A percentile compares a stretch with the other conserved stretches of the same genome.
phyloP scores from a whole-genome alignment of 1,284 basidiomycete genomes.

The Fomitopsis schrenkii region DNA sequence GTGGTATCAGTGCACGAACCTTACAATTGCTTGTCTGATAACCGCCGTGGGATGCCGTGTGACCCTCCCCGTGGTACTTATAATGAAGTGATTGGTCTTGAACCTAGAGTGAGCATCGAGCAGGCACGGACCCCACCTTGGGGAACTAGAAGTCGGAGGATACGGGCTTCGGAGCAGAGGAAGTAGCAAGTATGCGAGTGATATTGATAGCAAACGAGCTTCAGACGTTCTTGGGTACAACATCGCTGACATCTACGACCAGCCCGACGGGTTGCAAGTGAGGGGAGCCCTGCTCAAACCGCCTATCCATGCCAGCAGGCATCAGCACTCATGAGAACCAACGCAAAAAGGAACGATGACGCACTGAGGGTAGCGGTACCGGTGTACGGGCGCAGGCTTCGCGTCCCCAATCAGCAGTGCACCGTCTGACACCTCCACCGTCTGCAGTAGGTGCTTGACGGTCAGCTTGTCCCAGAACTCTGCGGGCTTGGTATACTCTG shows the following conservation, averaged over 20 bases:
- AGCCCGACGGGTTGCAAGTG: slow-evolving; percentile 47
- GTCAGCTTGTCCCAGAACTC: slow-evolving; percentile 51
- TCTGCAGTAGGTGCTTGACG: slow-evolving; percentile 50
- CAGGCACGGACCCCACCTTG: not conserved
- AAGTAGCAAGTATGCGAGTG: not conserved
- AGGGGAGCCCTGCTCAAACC: slow-evolving; percentile 42
- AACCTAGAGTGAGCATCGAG: too few species aligned
- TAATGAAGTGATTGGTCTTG: too few species aligned
- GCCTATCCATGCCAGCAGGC: slow-evolving; percentile 16
- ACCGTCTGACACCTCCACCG: slow-evolving; percentile 41
- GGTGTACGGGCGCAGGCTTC: slow-evolving; percentile 47
- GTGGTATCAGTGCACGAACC: too few species aligned
- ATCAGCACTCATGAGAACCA: not conserved
- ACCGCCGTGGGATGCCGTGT: not conserved
- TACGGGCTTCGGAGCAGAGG: not conserved
- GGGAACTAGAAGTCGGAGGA: too few species aligned
- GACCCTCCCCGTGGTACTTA: not conserved
- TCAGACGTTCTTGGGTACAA: slow-evolving; percentile 42
- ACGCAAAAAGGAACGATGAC: slow-evolving; percentile 24
- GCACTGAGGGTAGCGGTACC: slow-evolving; percentile 68
- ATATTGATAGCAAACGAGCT: slow-evolving; percentile 9
- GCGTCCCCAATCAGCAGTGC: slow-evolving; percentile 46
- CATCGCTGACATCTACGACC: slow-evolving; percentile 36
- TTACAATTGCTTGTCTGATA: not conserved
- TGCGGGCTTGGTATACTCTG: slow-evolving; percentile 43